Evolutionary conservation across 23 red algal species (phyloP).

Genomic region (Agarophyton chilense): DNA sequence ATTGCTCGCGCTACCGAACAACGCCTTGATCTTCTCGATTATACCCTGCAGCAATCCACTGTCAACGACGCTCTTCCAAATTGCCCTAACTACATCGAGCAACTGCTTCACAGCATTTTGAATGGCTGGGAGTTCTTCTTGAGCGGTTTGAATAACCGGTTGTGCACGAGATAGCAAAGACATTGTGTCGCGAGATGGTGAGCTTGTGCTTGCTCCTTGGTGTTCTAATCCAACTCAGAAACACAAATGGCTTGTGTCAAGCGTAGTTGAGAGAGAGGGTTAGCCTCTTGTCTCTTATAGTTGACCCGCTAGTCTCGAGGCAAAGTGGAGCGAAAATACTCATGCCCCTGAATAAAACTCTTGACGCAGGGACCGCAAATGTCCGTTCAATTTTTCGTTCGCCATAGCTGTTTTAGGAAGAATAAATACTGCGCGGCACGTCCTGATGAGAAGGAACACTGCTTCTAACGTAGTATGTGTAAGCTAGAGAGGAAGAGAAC

Average conservation of each 20-base stretch:
- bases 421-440: background rate
- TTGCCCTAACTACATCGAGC: background rate
- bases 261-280: too few relatives aligned
- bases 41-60: slow-evolving; percentile 7
- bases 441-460: background rate
- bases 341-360: background rate
- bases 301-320: background rate
- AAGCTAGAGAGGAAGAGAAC: background rate
- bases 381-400: background rate
- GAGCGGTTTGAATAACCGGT: slow-evolving; percentile 23
- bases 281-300: background rate
- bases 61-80: slow-evolving; percentile 15
- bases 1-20: background rate
- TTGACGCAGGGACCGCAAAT: background rate
- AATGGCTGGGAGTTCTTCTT: slow-evolving; percentile 8
- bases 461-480: background rate
- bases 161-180: slow-evolving; percentile 9
- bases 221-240: background rate
- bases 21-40: background rate
- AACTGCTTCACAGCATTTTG: slow-evolving; percentile 13
- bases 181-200: background rate
- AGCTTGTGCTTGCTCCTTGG: background rate
- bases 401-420: background rate
- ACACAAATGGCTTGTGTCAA: too few relatives aligned
- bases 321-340: background rate